These are phyloP conservation scores for Nakazawaea anatomiae DNA, from an alignment of 805 yeast genomes.

Conservation along the genomic window DNA sequence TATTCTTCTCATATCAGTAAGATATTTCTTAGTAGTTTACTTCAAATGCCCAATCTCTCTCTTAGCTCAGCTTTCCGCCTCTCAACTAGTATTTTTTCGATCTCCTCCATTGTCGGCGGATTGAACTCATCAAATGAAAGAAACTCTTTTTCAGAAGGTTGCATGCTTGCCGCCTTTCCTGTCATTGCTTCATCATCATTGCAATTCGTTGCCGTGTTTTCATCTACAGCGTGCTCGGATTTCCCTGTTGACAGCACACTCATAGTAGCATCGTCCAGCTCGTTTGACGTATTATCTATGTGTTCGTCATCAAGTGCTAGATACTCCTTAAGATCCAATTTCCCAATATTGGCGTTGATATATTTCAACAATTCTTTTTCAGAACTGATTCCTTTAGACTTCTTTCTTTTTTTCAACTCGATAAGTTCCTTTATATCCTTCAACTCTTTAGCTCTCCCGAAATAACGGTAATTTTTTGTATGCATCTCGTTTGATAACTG, in stretches of 20 bases:
- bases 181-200: neutral
- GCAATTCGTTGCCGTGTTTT: neutral
- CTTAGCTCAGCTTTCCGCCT: constrained; percentile 37
- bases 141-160: constrained; percentile 8
- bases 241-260: no score
- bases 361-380: constrained; percentile 13
- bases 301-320: constrained; percentile 36
- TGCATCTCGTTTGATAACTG: constrained; percentile 15
- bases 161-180: constrained; percentile 2
- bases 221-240: neutral
- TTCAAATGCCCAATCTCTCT: constrained; percentile 23
- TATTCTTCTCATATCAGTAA: no score
- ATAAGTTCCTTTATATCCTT: constrained; percentile 60
- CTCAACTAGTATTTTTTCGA: constrained; percentile 41
- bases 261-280: neutral
- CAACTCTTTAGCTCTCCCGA: constrained; percentile 77
- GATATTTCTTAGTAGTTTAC: neutral
- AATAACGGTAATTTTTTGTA: constrained; percentile 60
- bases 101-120: constrained; percentile 30
- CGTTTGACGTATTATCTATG: constrained; percentile 5
- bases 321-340: constrained; percentile 26
- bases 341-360: constrained; percentile 15
- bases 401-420: constrained; percentile 23
- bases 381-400: constrained; percentile 16
- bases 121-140: constrained; percentile 20